Evolutionary conservation across 2,329 filamentous ascomycete species (phyloP).

Genomic region (Xylariaceae sp.): DNA sequence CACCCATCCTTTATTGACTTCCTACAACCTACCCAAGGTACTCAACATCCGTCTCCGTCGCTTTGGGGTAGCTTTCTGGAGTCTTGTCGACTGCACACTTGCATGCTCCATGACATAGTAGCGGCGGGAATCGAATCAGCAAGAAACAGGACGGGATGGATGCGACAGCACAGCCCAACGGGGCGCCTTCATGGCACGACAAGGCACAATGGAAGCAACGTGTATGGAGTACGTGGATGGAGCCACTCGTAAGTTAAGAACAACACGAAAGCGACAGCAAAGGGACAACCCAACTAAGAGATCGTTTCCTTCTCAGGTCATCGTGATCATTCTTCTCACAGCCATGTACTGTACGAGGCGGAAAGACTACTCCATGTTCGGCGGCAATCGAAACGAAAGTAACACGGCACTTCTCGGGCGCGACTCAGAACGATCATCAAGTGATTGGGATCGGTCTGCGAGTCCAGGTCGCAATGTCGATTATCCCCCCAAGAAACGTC

Average conservation of each 20-base stretch:
- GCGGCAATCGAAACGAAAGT: conserved; percentile 11
- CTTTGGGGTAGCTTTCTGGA: background rate
- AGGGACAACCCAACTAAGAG: too few species aligned
- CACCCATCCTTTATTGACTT: too few species aligned
- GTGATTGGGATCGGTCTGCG: conserved; percentile 5
- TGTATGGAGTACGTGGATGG: conserved; percentile 20
- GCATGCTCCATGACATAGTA: too few species aligned
- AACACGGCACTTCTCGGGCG: conserved; percentile 15
- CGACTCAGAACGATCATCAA: conserved; percentile 17
- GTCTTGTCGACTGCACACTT: too few species aligned
- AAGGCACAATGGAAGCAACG: conserved; percentile 19
- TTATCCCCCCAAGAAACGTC: conserved; percentile 24
- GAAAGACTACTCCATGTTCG: conserved; percentile 31
- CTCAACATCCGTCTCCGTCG: background rate
- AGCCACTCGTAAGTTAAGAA: conserved; percentile 12
- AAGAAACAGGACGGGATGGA: conserved; percentile 3
- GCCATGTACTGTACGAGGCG: conserved; percentile 34
- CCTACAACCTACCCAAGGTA: background rate
- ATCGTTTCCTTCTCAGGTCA: conserved; percentile 23
- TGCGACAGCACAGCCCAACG: conserved; percentile 6
- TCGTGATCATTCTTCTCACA: conserved; percentile 32
- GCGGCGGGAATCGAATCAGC: background rate
- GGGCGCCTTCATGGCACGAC: conserved; percentile 15
- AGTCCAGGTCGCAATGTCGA: conserved; percentile 13
- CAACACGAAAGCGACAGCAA: background rate